Evolutionary conservation across 371 early-diverging fungal genomes (phyloP).

Genomic region (Mortierella sp.): DNA sequence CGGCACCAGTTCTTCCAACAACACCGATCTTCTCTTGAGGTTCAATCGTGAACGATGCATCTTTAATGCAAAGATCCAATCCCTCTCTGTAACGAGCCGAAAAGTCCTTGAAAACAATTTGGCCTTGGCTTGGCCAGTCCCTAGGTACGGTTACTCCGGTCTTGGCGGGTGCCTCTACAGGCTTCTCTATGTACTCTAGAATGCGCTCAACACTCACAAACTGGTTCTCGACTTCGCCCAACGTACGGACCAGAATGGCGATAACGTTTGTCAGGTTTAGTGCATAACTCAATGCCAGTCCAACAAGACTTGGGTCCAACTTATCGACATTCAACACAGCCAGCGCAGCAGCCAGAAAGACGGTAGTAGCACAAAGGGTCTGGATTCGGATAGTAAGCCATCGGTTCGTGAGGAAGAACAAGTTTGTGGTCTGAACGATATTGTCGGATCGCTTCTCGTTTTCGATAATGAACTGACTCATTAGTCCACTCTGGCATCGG

Average conservation of each 20-base stretch:
- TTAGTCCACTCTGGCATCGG: conserved; percentile 37
- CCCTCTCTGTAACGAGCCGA: conserved; percentile 73
- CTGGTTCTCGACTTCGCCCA: conserved; percentile 69
- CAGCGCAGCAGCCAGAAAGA: conserved; percentile 28
- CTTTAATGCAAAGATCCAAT: conserved; percentile 74
- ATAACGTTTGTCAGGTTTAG: conserved; percentile 78
- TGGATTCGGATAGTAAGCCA: conserved; percentile 47
- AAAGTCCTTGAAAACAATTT: conserved; percentile 67
- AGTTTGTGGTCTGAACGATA: conserved; percentile 11
- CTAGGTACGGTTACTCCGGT: conserved; percentile 55
- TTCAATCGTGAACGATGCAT: conserved; percentile 66
- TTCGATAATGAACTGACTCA: conserved; percentile 21
- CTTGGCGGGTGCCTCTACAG: conserved; percentile 66
- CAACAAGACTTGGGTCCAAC: conserved; percentile 67
- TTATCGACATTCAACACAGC: conserved; percentile 45
- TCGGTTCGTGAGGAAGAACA: conserved; percentile 29
- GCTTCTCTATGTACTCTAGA: conserved; percentile 71
- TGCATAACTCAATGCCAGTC: conserved; percentile 77
- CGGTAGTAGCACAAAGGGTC: conserved; percentile 53
- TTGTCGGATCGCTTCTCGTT: conserved; percentile 37
- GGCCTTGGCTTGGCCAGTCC: conserved; percentile 79
- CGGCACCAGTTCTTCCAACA: conserved; percentile 72
- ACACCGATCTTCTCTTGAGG: conserved; percentile 71
- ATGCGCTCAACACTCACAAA: conserved; percentile 77
- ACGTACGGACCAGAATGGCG: conserved; percentile 82